A percentile compares a stretch with the other conserved stretches of the same genome.
phyloP scores from a whole-genome alignment of 768 basidiomycete species.

The Boletus patriciae region DNA sequence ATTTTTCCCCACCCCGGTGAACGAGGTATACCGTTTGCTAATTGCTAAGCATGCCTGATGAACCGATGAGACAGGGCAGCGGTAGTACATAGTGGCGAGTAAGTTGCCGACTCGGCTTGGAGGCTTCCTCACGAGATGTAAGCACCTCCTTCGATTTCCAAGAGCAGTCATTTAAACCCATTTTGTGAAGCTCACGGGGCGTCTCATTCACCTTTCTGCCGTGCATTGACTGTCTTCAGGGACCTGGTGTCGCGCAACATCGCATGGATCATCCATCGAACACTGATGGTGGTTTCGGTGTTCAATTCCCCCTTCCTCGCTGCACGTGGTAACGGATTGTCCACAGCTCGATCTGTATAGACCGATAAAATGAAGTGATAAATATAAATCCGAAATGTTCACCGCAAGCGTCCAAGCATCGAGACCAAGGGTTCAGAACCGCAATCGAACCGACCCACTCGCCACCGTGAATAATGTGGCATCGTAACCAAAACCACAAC shows the following conservation, averaged over 20 bases:
- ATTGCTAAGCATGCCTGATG: background rate
- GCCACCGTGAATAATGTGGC: background rate
- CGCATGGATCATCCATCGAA: too few relatives aligned
- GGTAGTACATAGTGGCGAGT: too few relatives aligned
- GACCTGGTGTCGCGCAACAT: too few relatives aligned
- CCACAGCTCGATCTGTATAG: background rate
- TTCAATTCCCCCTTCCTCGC: background rate
- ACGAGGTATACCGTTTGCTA: background rate
- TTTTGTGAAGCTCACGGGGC: too few relatives aligned
- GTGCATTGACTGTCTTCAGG: background rate
- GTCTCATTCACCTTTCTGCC: background rate
- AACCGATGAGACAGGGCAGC: background rate
- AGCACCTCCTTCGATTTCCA: background rate
- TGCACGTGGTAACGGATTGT: background rate
- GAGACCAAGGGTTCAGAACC: background rate
- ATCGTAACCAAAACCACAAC: too few relatives aligned
- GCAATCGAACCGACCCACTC: background rate
- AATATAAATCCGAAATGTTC: background rate
- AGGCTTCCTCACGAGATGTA: background rate
- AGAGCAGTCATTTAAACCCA: background rate
- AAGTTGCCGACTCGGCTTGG: background rate
- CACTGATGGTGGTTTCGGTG: too few relatives aligned
- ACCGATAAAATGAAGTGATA: too few relatives aligned
- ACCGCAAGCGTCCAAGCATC: background rate
- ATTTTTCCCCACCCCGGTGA: too few relatives aligned